A percentile compares a stretch with the other conserved stretches of the same genome.
Evolutionary conservation across 768 basidiomycete species (phyloP).

Genomic region (Goffeauzyma gilvescens): DNA sequence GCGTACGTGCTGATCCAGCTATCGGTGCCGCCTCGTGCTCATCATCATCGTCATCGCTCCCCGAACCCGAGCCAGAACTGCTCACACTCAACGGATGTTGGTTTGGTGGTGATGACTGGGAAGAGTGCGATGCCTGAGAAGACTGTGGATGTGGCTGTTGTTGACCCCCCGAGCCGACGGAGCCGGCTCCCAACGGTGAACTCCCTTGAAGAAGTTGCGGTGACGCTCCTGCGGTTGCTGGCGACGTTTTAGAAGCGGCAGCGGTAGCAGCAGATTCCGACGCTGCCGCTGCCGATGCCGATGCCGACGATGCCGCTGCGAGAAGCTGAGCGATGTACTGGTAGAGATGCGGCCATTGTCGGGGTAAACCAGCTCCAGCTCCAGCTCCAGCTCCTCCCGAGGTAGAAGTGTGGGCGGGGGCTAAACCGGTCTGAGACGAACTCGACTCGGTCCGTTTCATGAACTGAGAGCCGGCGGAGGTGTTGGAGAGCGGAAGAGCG

Average conservation of each 20-base stretch:
- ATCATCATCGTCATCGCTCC: constrained; percentile 17
- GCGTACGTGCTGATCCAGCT: not conserved
- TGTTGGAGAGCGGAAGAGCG: constrained; percentile 22
- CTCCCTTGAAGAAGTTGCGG: not conserved
- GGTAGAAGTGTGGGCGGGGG: not conserved
- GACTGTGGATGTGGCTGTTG: too few species aligned
- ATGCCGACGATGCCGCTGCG: not conserved
- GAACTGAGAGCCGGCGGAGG: not conserved
- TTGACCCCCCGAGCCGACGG: not conserved
- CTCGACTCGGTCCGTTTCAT: not conserved
- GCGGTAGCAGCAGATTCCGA: not conserved
- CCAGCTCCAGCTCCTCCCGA: not conserved
- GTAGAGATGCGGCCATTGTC: constrained; percentile 7
- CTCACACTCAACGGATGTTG: constrained; percentile 30
- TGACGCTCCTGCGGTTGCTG: not conserved
- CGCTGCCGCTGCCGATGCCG: not conserved
- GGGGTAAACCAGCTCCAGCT: not conserved
- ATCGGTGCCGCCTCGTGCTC: constrained; percentile 3
- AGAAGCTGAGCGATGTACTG: constrained; percentile 8
- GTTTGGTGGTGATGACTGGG: not conserved
- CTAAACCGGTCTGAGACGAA: not conserved
- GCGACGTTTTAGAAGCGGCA: too few species aligned
- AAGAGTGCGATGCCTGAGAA: too few species aligned
- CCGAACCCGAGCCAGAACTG: constrained; percentile 16
- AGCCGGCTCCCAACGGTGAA: too few species aligned